Evolutionary conservation across 257 asterid genomes (phyloP), one percentile per base, ranked within the genome.

Genomic region (Plantago ovata): DNA sequence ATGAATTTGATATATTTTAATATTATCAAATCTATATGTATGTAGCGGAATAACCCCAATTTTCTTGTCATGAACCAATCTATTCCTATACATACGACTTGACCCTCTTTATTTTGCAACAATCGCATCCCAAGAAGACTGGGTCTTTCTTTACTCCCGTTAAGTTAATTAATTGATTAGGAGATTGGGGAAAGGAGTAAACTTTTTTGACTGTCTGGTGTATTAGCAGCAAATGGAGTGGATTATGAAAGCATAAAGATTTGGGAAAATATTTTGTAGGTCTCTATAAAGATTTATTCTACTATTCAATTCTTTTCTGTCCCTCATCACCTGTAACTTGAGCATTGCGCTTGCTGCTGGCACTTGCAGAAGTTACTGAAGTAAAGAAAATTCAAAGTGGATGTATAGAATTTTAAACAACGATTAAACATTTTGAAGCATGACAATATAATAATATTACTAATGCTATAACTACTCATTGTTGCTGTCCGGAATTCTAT

Each of bases 271-370:
- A 28, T 28, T 28, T 68, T 71, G 84, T 71, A 72, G 78, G 78
- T 76, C 80, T 74, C 72, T 72, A 78, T 65, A 75, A 78, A 72
- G 79, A 78, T 78, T 78, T 66, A 72, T 63, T 72, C n/a, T n/a
- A n/a, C n/a, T n/a, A n/a, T n/a, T n/a, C n/a, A n/a, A 59, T 28
- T 28, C 36, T 28, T 28, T 6, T 3, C 12, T 72, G 74, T 66
- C 75, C 54, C 38, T n/a, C n/a, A n/a, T n/a, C n/a, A n/a, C n/a
- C n/a, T 66, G 36, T 28, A 23, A 49, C 76, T 74, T 72, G 72
- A 66, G 72, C 72, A 72, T 65, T 50, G 56, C 56, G 56, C 56
- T 11, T 50, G 32, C 23, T 36, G 56, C 56, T 11, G 20, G 32
- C 23, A 50, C 28, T 20, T 50, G 36, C 4, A 28, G 36, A 3